A percentile compares a stretch with the other conserved stretches of the same genome.
These are phyloP conservation scores for Fusarium aywerte DNA, from an alignment of 2,329 filamentous ascomycete genomes.

Conservation along the genomic window DNA sequence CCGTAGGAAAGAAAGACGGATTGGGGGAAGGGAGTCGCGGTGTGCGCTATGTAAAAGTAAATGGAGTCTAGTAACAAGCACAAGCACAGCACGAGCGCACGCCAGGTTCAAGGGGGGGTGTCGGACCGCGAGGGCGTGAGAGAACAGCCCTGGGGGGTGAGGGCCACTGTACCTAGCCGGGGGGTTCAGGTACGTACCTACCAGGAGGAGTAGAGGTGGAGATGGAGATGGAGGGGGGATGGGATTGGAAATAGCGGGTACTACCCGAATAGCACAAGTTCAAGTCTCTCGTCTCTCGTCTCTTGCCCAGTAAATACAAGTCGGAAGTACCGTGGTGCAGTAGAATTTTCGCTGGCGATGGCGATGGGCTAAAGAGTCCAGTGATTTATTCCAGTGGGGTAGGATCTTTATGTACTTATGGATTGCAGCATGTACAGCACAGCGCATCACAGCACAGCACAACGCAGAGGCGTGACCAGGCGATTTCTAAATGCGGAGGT, in stretches of 20 bases:
- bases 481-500: slow-evolving; percentile 20
- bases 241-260: slow-evolving; percentile 19
- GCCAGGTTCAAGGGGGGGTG: slow-evolving; percentile 28
- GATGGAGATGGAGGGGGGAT: neutral
- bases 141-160: neutral
- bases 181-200: slow-evolving; percentile 32
- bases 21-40: slow-evolving; percentile 47
- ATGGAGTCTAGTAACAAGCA: slow-evolving; percentile 33
- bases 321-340: slow-evolving; percentile 44
- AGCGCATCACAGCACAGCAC: neutral
- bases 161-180: neutral
- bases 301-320: slow-evolving; percentile 19
- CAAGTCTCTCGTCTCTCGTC: slow-evolving; percentile 34
- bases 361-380: slow-evolving; percentile 1
- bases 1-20: slow-evolving; percentile 44
- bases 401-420: slow-evolving; percentile 13
- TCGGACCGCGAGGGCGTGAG: slow-evolving; percentile 24
- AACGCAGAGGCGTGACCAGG: slow-evolving; percentile 22
- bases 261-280: slow-evolving; percentile 23
- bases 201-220: neutral
- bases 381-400: slow-evolving; percentile 30
- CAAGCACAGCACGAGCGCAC: slow-evolving; percentile 40
- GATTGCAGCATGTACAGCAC: slow-evolving; percentile 7
- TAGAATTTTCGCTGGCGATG: slow-evolving; percentile 30
- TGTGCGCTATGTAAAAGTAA: slow-evolving; percentile 44